Base-by-base conservation (phyloP, 768 basidiomycete genomes). In the Royoungia palumana region DNA sequence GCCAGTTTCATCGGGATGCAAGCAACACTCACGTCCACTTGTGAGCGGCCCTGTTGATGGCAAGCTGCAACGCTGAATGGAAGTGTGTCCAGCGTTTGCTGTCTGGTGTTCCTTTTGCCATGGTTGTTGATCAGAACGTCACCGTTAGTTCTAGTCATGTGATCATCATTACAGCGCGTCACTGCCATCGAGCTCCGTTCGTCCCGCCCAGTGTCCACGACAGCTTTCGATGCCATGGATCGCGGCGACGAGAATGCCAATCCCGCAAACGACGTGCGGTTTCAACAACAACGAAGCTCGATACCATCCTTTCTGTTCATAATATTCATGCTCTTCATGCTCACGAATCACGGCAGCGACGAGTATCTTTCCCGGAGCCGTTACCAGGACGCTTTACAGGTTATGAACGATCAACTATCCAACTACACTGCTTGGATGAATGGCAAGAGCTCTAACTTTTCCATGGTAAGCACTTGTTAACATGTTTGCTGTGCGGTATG, bases 341-440 rank as follows among this genome's bases (percentile, higher is more conserved):
- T 91, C 65, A 87, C 84, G 40, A 89, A 82, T 57, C 82, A 85
- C 51, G 83, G 77, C 51, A 76, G 79, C 7, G 87, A 88, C 57
- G 85, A 87, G 60, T 79, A 78, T 50, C 68, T 82, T 5, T 76
- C 78, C 14, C 72, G 81, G 49, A 80, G 77, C 56, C 81, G 82
- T 48, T 87, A 85, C 63, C 75, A 85, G 60, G 79, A 88, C 53
- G 71, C 80, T n/a, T 60, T 91, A 5, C 69, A 74, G 25, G 73
- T 74, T 7, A 64, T 89, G 50, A 73, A 74, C 27, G 72, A 78
- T 59, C 81, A 87, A 52, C 65, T 83, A 12, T 76, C 77, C n/a
- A 88, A 90, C 63, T 91, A 79, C 58, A 83, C 85, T 1, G 78
- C 82, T 1, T 91, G 87, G 86, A 66, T 87, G 66, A 82, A 83